These are phyloP conservation scores for Leccinum griseonigrum DNA, from an alignment of 1,284 basidiomycete genomes.

Conservation along the genomic window DNA sequence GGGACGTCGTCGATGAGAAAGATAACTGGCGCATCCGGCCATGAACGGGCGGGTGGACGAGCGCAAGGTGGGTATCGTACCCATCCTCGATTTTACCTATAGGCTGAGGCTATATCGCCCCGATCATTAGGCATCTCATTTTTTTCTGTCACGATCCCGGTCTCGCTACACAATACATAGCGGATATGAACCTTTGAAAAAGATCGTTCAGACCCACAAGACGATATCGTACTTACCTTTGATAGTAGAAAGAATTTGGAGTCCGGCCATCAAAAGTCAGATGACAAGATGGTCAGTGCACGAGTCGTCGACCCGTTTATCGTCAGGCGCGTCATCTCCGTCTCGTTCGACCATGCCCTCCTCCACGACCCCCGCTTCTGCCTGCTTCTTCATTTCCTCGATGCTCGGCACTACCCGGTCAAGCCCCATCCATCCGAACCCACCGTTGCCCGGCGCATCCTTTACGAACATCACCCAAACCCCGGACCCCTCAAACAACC, in stretches of 20 bases:
- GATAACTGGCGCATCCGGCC: conserved; percentile 55
- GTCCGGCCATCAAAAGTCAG: not conserved
- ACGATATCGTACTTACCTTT: not conserved
- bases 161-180: conserved; percentile 51
- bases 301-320: not conserved
- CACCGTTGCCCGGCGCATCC: conserved; percentile 47
- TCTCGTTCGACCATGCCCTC: not conserved
- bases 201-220: not conserved
- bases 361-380: not conserved
- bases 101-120: conserved; percentile 62
- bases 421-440: conserved; percentile 29
- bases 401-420: conserved; percentile 29
- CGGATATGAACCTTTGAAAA: not conserved
- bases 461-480: conserved; percentile 39
- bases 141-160: conserved; percentile 71
- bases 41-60: conserved; percentile 52
- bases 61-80: conserved; percentile 75
- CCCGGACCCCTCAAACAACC: conserved; percentile 42
- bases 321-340: not conserved
- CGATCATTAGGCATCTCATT: conserved; percentile 86
- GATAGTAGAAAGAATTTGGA: not conserved
- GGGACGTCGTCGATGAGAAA: conserved; percentile 88
- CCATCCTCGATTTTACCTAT: conserved; percentile 58
- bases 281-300: conserved; percentile 5
- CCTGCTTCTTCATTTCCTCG: conserved; percentile 26